These are phyloP conservation scores for Eucalyptus marginata DNA, from an alignment of 345 rosid genomes.

Conservation along the genomic window DNA sequence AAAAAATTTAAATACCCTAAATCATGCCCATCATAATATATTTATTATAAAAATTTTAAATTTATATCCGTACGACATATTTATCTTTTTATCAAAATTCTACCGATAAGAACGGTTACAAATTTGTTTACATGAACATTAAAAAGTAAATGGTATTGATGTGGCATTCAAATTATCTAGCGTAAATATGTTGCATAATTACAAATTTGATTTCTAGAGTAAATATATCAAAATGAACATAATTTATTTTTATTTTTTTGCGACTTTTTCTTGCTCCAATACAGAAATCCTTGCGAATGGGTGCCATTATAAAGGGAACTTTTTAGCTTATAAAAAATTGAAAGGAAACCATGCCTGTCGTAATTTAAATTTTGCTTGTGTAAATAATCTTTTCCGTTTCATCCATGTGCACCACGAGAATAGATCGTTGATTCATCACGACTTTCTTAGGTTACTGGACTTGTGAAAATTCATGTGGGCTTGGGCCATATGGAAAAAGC, in stretches of 20 bases:
- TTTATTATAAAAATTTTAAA: fast-evolving
- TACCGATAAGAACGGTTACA: fast-evolving
- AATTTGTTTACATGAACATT: too few relatives aligned
- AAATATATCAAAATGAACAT: background rate
- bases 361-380: background rate
- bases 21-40: too few relatives aligned
- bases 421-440: background rate
- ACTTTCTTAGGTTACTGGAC: background rate
- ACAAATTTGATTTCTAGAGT: too few relatives aligned
- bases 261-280: background rate
- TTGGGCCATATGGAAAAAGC: background rate
- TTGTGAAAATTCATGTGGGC: background rate
- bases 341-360: background rate
- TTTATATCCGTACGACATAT: fast-evolving
- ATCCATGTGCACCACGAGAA: background rate
- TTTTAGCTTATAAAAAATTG: background rate
- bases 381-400: background rate
- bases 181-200: too few relatives aligned
- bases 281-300: background rate
- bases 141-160: too few relatives aligned
- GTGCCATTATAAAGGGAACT: background rate
- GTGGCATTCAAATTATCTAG: background rate
- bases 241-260: too few relatives aligned
- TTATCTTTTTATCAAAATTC: background rate
- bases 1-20: too few relatives aligned